phyloP scores from a whole-genome alignment of 345 rosid genomes.

The Murraya paniculata region DNA sequence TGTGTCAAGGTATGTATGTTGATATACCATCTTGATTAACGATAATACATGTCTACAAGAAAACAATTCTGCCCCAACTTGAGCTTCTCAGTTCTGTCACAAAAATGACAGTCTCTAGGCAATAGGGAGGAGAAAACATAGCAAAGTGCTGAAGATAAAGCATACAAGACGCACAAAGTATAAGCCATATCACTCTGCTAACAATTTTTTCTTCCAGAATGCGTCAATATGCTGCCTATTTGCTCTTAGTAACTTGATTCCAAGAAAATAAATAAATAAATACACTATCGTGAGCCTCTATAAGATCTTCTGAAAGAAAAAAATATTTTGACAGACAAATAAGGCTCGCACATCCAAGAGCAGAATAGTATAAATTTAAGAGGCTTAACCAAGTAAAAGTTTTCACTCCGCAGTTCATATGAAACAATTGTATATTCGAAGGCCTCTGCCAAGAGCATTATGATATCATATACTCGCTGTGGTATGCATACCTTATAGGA shows the following conservation, averaged over 20 bases:
- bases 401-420: neutral
- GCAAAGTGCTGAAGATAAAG: neutral
- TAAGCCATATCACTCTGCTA: neutral
- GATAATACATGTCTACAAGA: neutral
- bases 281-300: neutral
- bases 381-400: neutral
- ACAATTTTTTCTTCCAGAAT: neutral
- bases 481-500: neutral
- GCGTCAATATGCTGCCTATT: neutral
- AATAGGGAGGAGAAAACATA: neutral
- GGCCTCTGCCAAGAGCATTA: neutral
- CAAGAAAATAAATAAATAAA: neutral
- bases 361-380: neutral
- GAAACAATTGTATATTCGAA: neutral
- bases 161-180: too few species aligned
- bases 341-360: neutral
- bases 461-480: neutral
- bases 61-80: neutral
- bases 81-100: neutral
- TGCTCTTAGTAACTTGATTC: neutral
- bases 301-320: too few species aligned
- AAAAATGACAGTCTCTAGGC: neutral
- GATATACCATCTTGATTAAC: neutral
- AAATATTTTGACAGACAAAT: neutral
- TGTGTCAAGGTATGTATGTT: neutral